phyloP scores from a whole-genome alignment of 352 stramenopile genomes.

The Pythium volutum region DNA sequence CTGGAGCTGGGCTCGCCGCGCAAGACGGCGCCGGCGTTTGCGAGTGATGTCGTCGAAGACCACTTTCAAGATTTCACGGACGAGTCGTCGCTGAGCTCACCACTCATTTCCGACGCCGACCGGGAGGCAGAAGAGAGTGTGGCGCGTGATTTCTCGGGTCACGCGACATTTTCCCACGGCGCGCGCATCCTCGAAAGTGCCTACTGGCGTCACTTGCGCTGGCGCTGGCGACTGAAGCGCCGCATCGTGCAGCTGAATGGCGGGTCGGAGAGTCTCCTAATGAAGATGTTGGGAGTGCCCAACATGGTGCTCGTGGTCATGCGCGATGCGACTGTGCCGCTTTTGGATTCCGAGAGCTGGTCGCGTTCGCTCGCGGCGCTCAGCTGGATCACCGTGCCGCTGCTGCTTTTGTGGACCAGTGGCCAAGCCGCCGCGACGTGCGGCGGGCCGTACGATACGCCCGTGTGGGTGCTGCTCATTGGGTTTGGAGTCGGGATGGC shows the following conservation, averaged over 20 bases:
- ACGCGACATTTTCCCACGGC: constrained; percentile 36
- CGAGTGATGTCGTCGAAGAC: constrained; percentile 50
- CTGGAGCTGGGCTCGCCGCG: constrained; percentile 21
- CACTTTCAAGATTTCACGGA: constrained; percentile 50
- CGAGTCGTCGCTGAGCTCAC: constrained; percentile 46
- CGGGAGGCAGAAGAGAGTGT: constrained; percentile 20
- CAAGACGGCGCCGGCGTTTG: constrained; percentile 31
- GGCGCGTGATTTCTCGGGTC: neutral
- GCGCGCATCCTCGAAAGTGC: constrained; percentile 40
- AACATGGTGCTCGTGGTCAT: constrained; percentile 47
- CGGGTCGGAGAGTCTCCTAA: constrained; percentile 36
- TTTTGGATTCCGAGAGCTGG: constrained; percentile 67
- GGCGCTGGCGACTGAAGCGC: constrained; percentile 61
- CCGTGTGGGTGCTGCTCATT: constrained; percentile 39
- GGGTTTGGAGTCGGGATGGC: constrained; percentile 34
- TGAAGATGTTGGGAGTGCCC: constrained; percentile 54
- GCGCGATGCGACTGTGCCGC: constrained; percentile 66
- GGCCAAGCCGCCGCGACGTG: constrained; percentile 27
- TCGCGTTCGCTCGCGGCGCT: constrained; percentile 83
- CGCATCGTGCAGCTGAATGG: constrained; percentile 42
- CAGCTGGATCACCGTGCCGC: constrained; percentile 74
- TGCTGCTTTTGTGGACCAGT: constrained; percentile 80
- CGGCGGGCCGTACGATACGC: constrained; percentile 26
- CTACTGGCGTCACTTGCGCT: constrained; percentile 72
- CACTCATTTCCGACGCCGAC: constrained; percentile 54